Percentiles rank a stretch among this genome's conserved stretches.
phyloP scores from a whole-genome alignment of 352 stramenopile species.

The Phytopythium aichiense region DNA sequence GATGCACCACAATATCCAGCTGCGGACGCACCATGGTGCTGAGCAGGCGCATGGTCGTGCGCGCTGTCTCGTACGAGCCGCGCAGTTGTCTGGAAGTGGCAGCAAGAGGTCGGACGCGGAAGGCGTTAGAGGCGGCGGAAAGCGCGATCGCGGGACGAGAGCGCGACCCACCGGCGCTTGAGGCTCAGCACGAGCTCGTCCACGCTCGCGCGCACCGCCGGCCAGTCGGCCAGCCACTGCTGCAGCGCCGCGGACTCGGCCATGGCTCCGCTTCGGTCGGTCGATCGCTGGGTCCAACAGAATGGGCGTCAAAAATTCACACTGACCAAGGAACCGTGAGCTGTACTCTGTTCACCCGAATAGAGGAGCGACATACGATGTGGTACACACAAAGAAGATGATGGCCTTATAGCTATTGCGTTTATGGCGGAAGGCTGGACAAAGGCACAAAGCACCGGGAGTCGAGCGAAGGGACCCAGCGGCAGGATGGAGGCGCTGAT shows the following conservation, averaged over 20 bases:
- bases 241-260: slow-evolving; percentile 31
- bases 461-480: background rate
- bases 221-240: slow-evolving; percentile 77
- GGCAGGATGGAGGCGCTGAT: slow-evolving; percentile 66
- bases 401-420: slow-evolving; percentile 1
- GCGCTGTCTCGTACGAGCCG: slow-evolving; percentile 79
- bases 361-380: background rate
- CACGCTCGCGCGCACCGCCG: slow-evolving; percentile 57
- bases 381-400: background rate
- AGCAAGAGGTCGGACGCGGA: background rate
- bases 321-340: background rate
- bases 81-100: slow-evolving; percentile 40
- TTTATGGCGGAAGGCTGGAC: background rate
- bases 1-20: no score
- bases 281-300: background rate
- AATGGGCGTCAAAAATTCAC: background rate
- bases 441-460: background rate
- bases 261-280: background rate
- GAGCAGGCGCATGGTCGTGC: slow-evolving; percentile 71
- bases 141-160: background rate
- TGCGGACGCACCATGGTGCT: slow-evolving; percentile 50
- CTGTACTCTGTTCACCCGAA: background rate
- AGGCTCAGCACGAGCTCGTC: slow-evolving; percentile 76
- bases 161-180: slow-evolving; percentile 53
- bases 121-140: background rate